Base-by-base conservation (phyloP, 768 basidiomycete genomes). In the Rhizopogon salebrosus region DNA sequence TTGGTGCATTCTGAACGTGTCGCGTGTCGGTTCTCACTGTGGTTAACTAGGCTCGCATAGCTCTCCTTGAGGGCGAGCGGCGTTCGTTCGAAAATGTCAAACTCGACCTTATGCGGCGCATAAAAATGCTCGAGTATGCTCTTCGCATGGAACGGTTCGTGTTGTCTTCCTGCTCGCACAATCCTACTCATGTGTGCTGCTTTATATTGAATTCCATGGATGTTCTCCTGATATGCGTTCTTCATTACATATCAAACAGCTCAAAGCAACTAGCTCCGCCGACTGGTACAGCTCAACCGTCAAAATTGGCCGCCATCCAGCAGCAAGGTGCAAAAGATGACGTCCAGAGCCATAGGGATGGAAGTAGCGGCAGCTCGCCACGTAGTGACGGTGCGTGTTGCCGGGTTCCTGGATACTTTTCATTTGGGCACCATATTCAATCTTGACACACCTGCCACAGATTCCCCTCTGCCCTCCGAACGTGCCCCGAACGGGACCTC, bases 61-160 rank as follows among this genome's bases (percentile, higher is more conserved):
- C 97, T 20, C 80, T 98, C 41, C 81, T 99, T 51, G 97, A 99
- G 68, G 97, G 97, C 51, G 95, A 98, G 68, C 85, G 94, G 53
- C 83, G 95, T 57, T 97, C 94, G 0, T 95, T 95, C 61, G 97
- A 99, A 71, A 98, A 98, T 68, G 84, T 95, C 57, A 92, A 97
- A 71, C 80, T 94, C 57, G 97, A 98, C 72, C 78, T 98, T 31
- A 87, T 95, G 81, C 84, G 95, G 56, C 84, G 97, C 54, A 97
- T 98, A 60, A 97, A 97, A 82, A 97, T 99, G 95, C 83, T 99
- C 48, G 97, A 99, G 72, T 98, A 93, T 70, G 97, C 95, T 37
- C 76, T 99, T 43, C 85, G 93, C 42, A 85, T 95, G 76, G 97
- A 99, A 74, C 85, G 97, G 95, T 97, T 57, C 63, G 82, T 76